Conservation (phyloP, 176 grass and related monocot genomes). For the Paspalum vaginatum region DNA sequence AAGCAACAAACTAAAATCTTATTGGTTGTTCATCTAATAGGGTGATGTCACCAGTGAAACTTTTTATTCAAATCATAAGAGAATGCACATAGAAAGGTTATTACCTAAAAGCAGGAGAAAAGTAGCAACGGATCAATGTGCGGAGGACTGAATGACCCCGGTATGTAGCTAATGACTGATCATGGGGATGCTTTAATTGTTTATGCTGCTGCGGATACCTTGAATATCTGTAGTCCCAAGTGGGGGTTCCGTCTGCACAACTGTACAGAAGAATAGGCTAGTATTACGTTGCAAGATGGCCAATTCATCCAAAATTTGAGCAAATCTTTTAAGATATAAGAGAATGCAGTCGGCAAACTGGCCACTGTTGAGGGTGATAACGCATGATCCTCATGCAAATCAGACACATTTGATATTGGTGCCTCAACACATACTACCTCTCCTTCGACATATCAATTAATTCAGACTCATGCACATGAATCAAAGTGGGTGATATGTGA, state of each 20-base stretch:
- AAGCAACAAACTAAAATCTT: background rate
- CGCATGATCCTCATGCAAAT: background rate
- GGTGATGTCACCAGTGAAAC: background rate
- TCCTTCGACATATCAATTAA: background rate
- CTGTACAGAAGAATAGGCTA: conserved; percentile 42
- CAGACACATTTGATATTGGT: background rate
- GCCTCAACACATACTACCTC: background rate
- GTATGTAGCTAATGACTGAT: conserved; percentile 87
- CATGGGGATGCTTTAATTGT: conserved; percentile 66
- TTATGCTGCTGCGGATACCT: conserved; percentile 63
- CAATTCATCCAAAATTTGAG: background rate
- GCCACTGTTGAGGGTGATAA: background rate
- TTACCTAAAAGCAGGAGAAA: conserved; percentile 75
- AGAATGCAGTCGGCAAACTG: conserved; percentile 13
- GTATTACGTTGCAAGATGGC: background rate
- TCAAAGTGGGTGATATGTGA: background rate
- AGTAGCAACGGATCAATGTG: conserved; percentile 87
- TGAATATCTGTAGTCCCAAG: conserved; percentile 80
- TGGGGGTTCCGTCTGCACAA: conserved; percentile 32
- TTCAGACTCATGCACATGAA: background rate
- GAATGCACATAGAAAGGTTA: conserved; percentile 9
- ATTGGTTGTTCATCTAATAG: background rate
- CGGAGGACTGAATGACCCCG: conserved; percentile 78
- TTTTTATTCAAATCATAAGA: background rate
- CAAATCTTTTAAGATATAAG: background rate